Evolutionary conservation across 345 rosid species (phyloP).

Genomic region (Salix arbutifolia): DNA sequence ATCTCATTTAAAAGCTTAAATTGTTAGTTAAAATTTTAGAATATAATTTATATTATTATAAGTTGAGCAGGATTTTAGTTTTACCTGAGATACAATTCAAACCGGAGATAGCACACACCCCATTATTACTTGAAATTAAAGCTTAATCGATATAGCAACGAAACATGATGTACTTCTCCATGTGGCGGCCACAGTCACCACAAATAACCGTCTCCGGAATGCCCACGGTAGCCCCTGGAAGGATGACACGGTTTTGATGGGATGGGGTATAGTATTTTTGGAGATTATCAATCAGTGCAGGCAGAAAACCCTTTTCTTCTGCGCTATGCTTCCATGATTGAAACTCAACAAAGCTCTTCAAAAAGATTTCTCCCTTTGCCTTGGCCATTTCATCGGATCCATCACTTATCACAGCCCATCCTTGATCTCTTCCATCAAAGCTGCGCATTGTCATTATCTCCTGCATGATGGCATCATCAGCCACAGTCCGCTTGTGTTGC

Average conservation of each 20-base stretch:
- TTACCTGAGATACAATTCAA: not conserved
- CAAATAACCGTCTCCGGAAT: constrained; percentile 53
- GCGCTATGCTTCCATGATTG: constrained; percentile 14
- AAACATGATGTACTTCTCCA: constrained; percentile 63
- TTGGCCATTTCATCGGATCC: constrained; percentile 38
- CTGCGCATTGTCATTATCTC: constrained; percentile 50
- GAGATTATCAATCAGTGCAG: constrained; percentile 38
- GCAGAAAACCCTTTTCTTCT: constrained; percentile 29
- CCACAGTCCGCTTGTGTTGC: constrained; percentile 30
- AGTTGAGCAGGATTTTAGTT: not conserved
- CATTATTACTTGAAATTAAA: not conserved
- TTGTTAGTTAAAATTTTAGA: too few relatives aligned
- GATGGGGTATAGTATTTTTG: constrained; percentile 21
- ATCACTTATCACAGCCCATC: constrained; percentile 49
- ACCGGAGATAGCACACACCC: not conserved
- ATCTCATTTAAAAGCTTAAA: too few relatives aligned
- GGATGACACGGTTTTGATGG: constrained; percentile 52
- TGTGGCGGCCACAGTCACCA: constrained; percentile 48
- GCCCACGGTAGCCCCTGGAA: constrained; percentile 38
- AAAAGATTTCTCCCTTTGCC: constrained; percentile 30
- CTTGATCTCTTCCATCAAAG: constrained; percentile 52
- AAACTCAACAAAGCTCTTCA: constrained; percentile 24
- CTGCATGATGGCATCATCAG: constrained; percentile 45
- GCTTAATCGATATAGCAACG: constrained; percentile 53
- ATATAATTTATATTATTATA: too few relatives aligned